Conservation (phyloP, 805 yeast species). For the Pichia kluyveri region DNA sequence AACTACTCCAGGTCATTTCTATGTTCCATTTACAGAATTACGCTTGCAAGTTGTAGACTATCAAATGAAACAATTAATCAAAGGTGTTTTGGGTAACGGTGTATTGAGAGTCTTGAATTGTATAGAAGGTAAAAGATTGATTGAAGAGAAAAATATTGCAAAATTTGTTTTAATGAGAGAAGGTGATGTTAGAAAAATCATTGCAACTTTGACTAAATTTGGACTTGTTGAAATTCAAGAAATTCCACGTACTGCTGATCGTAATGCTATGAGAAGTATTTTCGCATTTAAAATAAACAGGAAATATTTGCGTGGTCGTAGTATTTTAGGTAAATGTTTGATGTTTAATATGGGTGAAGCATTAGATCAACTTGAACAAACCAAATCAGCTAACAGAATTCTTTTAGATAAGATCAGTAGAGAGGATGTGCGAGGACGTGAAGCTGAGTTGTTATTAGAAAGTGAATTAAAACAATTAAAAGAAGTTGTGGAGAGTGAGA, state of each 20-base stretch:
- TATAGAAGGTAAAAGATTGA: conserved; percentile 56
- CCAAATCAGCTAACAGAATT: conserved; percentile 53
- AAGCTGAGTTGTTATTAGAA: conserved; percentile 61
- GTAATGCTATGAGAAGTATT: conserved; percentile 84
- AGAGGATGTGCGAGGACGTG: conserved; percentile 83
- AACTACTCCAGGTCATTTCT: conserved; percentile 45
- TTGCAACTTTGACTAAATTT: conserved; percentile 55
- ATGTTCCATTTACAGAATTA: conserved; percentile 53
- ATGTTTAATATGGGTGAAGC: conserved; percentile 45
- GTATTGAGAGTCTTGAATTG: conserved; percentile 72
- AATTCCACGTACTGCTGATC: conserved; percentile 82
- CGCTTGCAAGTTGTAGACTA: conserved; percentile 36
- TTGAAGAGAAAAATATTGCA: conserved; percentile 78
- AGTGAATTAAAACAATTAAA: conserved; percentile 69
- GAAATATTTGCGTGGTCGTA: conserved; percentile 24
- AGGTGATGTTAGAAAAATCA: conserved; percentile 61
- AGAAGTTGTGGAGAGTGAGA: conserved; percentile 48
- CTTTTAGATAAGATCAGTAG: conserved; percentile 75
- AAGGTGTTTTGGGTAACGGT: conserved; percentile 54
- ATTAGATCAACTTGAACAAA: conserved; percentile 38
- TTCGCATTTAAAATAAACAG: conserved; percentile 53
- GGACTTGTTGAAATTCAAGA: conserved; percentile 86
- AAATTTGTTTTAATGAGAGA: conserved; percentile 71
- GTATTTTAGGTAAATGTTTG: conserved; percentile 32
- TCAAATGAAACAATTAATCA: conserved; percentile 48